These are phyloP conservation scores for Coriaria nepalensis DNA, from an alignment of 306 rosid species.

Conservation along the genomic window DNA sequence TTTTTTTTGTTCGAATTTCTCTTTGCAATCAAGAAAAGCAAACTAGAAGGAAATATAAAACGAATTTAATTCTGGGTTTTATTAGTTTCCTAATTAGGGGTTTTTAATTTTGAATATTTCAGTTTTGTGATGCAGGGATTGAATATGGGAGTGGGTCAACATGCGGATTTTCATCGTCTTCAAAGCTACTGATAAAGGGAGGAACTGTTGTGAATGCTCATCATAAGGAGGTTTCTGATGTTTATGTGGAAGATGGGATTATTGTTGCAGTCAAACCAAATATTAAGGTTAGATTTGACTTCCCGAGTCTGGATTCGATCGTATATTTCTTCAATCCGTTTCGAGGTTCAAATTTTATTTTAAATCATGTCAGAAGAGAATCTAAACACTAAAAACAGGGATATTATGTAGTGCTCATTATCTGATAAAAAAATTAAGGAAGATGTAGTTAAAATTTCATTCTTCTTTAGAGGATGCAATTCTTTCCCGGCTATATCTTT, in stretches of 20 bases:
- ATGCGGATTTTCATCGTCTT: slow-evolving; percentile 25
- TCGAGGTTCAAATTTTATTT: too few relatives aligned
- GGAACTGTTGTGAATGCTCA: slow-evolving; percentile 80
- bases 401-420: too few relatives aligned
- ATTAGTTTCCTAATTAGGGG: neutral
- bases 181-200: slow-evolving; percentile 67
- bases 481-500: too few relatives aligned
- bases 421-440: too few relatives aligned
- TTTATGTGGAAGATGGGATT: slow-evolving; percentile 67
- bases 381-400: too few relatives aligned
- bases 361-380: too few relatives aligned
- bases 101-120: slow-evolving; percentile 2
- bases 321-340: too few relatives aligned
- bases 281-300: too few relatives aligned
- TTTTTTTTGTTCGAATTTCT: slow-evolving; percentile 3
- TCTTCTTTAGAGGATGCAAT: too few relatives aligned
- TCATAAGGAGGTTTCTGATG: slow-evolving; percentile 63
- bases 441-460: too few relatives aligned
- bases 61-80: neutral
- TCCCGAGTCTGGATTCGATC: too few relatives aligned
- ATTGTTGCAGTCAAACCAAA: slow-evolving; percentile 58
- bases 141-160: slow-evolving; percentile 32
- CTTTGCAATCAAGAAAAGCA: slow-evolving; percentile 11
- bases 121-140: slow-evolving; percentile 69
- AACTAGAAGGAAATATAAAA: neutral